Evolutionary conservation across 1,284 basidiomycete species (phyloP).

Genomic region (Pterula multifida): DNA sequence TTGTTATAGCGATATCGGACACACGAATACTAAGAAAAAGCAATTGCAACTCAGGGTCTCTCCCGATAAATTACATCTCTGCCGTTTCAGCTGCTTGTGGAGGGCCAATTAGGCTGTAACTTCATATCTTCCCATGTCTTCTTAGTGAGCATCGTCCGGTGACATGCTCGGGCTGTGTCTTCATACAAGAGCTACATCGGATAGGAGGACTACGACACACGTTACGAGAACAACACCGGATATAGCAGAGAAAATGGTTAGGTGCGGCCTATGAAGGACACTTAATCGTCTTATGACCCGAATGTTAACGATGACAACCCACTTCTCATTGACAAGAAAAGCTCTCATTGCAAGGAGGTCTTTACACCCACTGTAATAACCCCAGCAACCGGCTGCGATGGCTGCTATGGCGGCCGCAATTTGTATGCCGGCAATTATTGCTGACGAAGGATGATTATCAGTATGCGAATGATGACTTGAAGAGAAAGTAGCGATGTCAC

Average conservation of each 20-base stretch:
- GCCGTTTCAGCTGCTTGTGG: too few relatives aligned
- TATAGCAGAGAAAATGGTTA: conserved; percentile 36
- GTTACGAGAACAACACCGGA: conserved; percentile 36
- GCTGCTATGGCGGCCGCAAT: conserved; percentile 39
- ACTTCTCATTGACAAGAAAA: conserved; percentile 50
- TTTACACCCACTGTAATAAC: conserved; percentile 44
- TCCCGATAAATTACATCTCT: too few relatives aligned
- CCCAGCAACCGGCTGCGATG: conserved; percentile 46
- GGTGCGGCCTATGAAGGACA: conserved; percentile 30
- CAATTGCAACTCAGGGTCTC: too few relatives aligned
- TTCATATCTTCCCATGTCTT: too few relatives aligned
- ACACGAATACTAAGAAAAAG: too few relatives aligned
- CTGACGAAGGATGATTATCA: conserved; percentile 4
- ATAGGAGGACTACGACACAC: conserved; percentile 32
- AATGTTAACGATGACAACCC: conserved; percentile 14
- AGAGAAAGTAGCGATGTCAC: background rate
- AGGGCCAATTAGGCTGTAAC: too few relatives aligned
- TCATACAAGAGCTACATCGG: conserved; percentile 9
- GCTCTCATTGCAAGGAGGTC: conserved; percentile 45
- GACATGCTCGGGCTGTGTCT: background rate
- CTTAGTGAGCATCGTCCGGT: too few relatives aligned
- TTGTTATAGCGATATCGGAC: too few relatives aligned
- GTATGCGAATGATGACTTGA: background rate
- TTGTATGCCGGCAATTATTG: conserved; percentile 24
- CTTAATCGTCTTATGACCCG: conserved; percentile 4